Evolutionary conservation across 140 eudicot species (phyloP), one percentile per base, ranked within the genome.

Genomic region (Oenanthe javanica): DNA sequence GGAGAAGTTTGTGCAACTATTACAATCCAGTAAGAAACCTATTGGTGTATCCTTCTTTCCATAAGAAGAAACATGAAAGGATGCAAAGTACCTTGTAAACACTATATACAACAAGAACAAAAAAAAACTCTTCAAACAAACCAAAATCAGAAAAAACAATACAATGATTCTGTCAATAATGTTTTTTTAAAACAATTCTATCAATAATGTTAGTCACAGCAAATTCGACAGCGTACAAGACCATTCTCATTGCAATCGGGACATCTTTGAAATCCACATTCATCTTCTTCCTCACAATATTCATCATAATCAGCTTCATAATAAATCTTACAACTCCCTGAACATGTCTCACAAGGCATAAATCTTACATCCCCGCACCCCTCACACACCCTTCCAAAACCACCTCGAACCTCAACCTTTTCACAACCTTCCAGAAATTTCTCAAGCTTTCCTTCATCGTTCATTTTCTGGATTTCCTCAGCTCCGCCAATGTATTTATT

Each of bases 241-340:
- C 99, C 99, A 59, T 94, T 94, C 71, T 94, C 99, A 75, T 94
- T 94, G 86, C 99, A 94, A 84, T 94, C 91, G 0, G 97, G 97
- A 73, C 99, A 94, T 79, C 95, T 83, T 64, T 92, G 97, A 80
- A 94, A 94, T 76, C 97, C 97, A 72, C 27, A 89, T 70, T 90
- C 97, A 77, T 38, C 81, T 75, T 93, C 97, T 19, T 85, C 92
- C 50, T 87, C 94, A 75, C 88, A 85, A 25, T 87, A 80, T 5
- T 87, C 87, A 36, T 91, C 94, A 1, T 81, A 86, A 25, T 87
- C 84, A 50, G 75, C 89, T 25, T 90, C 94, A 46, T 88, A 83
- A 73, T 92, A 94, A 63, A 92, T 86, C 76, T 90, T 94, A 84
- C 99, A 92, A 72, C 97, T 94, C 45, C 99, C 99, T 8, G 93